Evolutionary conservation across 805 yeast genomes (phyloP), one percentile per base, ranked within the genome.

Genomic region (Osmozyma mogii): DNA sequence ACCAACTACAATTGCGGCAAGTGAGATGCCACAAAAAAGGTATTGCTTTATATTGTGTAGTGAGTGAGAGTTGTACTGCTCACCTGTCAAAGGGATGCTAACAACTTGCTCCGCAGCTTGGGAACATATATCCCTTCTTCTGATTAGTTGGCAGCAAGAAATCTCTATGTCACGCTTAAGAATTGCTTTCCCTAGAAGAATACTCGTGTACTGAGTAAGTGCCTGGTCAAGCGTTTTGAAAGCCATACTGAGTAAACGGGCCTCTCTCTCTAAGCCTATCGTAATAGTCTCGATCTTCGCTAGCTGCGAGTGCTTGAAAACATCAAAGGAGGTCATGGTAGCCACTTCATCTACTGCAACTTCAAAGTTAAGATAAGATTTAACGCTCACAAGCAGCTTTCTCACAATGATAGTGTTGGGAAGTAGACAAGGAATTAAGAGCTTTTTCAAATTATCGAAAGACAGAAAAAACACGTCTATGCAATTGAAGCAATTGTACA

Each of bases 41-140:
- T 57, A 56, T 28, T 45, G 44, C 12, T 48, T 40, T 22, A 53
- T 35, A 15, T 39, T 35, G 31, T 45, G 44, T 41, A 46, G 36
- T 17, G 47, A 38, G n/a, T 38, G 26, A n/a, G 39, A 34, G n/a
- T 44, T 26, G 6, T 47, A 22, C 27, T 49, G 58, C 15, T 53
- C 58, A 31, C 58, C 64, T 2, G 58, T 48, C 17, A 61, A 49
- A 6, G 68, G 68, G 18, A 63, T 62, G 36, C 59, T 52, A 10
- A 62, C 62, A 16, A 61, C 65, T 32, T 58, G 57, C 28, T 59
- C 66, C 2, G 65, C 64, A 2, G 68, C 67, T 38, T 49, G 61
- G 29, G 44, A 52, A 27, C 70, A 63, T 5, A 63, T 45, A 9
- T 54, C 56, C 28, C 70, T 40, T 24, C 70, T 43, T 28, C 41